phyloP scores from a whole-genome alignment of 768 basidiomycete genomes.

The Trametes cingulata region DNA sequence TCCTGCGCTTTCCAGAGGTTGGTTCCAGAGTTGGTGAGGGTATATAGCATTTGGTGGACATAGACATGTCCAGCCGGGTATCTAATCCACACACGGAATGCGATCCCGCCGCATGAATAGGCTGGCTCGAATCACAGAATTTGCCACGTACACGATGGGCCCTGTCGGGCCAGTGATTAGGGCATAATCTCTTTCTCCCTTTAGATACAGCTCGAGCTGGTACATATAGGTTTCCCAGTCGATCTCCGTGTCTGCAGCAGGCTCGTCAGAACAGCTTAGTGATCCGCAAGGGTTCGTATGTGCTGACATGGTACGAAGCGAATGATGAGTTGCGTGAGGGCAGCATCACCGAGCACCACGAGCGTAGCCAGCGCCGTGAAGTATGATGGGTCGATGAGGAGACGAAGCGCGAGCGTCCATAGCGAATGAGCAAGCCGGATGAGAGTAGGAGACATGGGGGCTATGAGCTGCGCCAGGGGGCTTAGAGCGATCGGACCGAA shows the following conservation, averaged over 20 bases:
- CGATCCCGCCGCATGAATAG: not conserved
- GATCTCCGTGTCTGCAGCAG: conserved; percentile 87
- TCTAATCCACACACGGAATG: conserved; percentile 40
- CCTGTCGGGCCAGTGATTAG: conserved; percentile 88
- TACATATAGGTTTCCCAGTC: conserved; percentile 97
- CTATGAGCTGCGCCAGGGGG: not conserved
- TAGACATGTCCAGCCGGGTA: conserved; percentile 95
- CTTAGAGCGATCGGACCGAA: not conserved
- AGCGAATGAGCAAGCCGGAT: conserved; percentile 13
- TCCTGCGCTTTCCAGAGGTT: conserved; percentile 70
- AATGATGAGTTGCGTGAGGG: conserved; percentile 80
- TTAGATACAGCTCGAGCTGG: conserved; percentile 75
- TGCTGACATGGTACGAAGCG: conserved; percentile 81
- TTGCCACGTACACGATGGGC: conserved; percentile 73
- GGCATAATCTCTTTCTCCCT: conserved; percentile 83
- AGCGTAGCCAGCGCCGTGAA: conserved; percentile 70
- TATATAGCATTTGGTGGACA: conserved; percentile 72
- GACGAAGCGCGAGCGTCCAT: conserved; percentile 18
- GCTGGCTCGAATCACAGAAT: not conserved
- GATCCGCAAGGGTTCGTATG: conserved; percentile 6
- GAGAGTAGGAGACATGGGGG: conserved; percentile 11
- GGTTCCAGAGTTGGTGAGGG: conserved; percentile 59
- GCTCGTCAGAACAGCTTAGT: conserved; percentile 13
- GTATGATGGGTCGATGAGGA: conserved; percentile 56
- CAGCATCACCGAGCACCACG: conserved; percentile 70